These are phyloP conservation scores for Barnettozyma botsteinii DNA, from an alignment of 805 yeast species.

Conservation along the genomic window DNA sequence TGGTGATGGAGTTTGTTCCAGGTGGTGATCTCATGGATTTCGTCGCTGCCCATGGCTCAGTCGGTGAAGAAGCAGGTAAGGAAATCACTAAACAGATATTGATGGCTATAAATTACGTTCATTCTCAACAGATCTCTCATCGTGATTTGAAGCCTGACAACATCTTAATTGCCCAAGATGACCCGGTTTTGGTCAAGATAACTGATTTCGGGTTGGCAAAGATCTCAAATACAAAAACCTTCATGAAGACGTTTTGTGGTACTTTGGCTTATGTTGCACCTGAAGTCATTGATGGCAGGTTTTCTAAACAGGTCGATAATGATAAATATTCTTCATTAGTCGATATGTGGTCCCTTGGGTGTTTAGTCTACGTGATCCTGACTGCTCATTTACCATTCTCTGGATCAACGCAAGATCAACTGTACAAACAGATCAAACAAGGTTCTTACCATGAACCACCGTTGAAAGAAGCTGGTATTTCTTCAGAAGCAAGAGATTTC, in stretches of 20 bases:
- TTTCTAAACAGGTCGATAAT: slow-evolving; percentile 22
- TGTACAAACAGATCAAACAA: slow-evolving; percentile 65
- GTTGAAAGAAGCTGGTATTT: slow-evolving; percentile 57
- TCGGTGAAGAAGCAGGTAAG: slow-evolving; percentile 85
- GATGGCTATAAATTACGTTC: slow-evolving; percentile 82
- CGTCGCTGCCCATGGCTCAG: slow-evolving; percentile 86
- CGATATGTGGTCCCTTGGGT: slow-evolving; percentile 97
- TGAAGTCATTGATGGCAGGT: slow-evolving; percentile 57
- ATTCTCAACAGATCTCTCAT: slow-evolving; percentile 87
- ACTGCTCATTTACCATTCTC: slow-evolving; percentile 95
- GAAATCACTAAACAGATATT: slow-evolving; percentile 82
- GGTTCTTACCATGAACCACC: slow-evolving; percentile 82
- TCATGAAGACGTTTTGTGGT: slow-evolving; percentile 96
- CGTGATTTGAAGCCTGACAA: slow-evolving; percentile 96
- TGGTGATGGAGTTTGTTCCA: slow-evolving; percentile 93
- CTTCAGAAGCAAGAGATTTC: slow-evolving; percentile 67
- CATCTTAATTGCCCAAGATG: slow-evolving; percentile 82
- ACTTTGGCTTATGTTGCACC: slow-evolving; percentile 97
- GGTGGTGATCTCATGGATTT: slow-evolving; percentile 99
- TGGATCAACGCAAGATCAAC: slow-evolving; percentile 83
- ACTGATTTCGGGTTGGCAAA: slow-evolving; percentile 97
- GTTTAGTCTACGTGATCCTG: slow-evolving; percentile 83
- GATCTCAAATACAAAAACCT: slow-evolving; percentile 73
- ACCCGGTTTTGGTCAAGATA: slow-evolving; percentile 86
- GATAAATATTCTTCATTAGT: slow-evolving; percentile 73